phyloP scores from a whole-genome alignment of 139 green algal species.

The Edaphochlamys debaryana region DNA sequence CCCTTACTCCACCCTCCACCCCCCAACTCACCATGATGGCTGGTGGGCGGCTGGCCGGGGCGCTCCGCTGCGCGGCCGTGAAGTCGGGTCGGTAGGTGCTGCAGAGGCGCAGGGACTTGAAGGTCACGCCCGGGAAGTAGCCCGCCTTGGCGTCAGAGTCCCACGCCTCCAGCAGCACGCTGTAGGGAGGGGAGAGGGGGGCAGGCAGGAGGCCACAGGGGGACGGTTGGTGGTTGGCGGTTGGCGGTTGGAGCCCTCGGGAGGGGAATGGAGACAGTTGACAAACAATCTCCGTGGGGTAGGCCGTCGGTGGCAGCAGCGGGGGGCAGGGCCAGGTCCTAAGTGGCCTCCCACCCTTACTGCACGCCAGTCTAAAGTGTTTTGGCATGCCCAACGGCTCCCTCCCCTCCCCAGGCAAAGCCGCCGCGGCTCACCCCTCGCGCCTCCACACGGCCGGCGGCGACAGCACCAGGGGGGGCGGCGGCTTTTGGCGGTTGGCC shows the following conservation, averaged over 20 bases:
- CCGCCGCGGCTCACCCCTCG: background rate
- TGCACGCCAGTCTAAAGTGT: too few relatives aligned
- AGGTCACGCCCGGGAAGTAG: background rate
- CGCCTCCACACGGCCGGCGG: background rate
- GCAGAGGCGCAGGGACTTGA: slow-evolving; percentile 41
- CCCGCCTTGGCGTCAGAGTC: slow-evolving; percentile 14
- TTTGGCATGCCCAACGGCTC: too few relatives aligned
- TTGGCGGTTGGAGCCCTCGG: too few relatives aligned
- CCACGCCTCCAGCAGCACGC: slow-evolving; percentile 26
- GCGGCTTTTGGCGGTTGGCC: background rate
- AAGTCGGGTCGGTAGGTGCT: background rate
- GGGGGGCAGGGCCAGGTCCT: too few relatives aligned
- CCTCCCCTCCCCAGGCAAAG: too few relatives aligned
- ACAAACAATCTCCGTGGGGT: too few relatives aligned
- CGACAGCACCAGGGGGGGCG: background rate
- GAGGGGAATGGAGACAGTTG: too few relatives aligned
- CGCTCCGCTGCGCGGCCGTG: background rate
- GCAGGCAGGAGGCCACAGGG: background rate
- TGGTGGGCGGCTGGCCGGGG: background rate
- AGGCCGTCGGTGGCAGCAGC: too few relatives aligned
- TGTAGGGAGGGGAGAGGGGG: background rate
- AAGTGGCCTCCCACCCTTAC: too few relatives aligned
- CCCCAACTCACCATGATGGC: slow-evolving; percentile 1
- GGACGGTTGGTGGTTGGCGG: background rate
- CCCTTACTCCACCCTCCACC: too few relatives aligned